Base-by-base conservation (phyloP, 1,284 basidiomycete genomes). In the Pholiota adiposa region DNA sequence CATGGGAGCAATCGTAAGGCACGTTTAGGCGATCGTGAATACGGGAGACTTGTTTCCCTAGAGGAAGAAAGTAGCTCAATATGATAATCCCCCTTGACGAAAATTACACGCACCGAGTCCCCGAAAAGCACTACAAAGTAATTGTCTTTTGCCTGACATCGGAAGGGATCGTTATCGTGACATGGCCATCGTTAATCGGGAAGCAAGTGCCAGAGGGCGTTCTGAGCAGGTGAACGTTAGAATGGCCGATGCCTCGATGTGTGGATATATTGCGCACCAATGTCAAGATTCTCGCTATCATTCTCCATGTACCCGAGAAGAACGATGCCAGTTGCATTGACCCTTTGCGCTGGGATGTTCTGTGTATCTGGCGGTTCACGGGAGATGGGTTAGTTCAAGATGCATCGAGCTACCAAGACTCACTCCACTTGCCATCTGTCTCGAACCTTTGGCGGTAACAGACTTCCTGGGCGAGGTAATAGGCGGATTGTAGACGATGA, bases 401-500 rank as follows among this genome's bases (percentile, higher is more conserved):
- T 54, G 14, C 9, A 16, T 18, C n/a, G n/a, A n/a, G n/a, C n/a
- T n/a, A 29, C 8, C 23, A 41, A 23, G 16, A 65, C 70, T 25
- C 54, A 74, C 74, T 62, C 84, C 84, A 86, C 50, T 69, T 69
- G 61, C 77, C 16, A 63, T 70, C 63, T 81, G 77, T 1, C 7
- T 57, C 4, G 69, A 68, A 18, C 79, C 44, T 68, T 61, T 3
- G 53, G 3, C 84, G 8, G 65, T 27, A 4, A 44, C 56, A 5
- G 58, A 56, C 2, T 46, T 36, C 9, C 40, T 58, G 4, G 83
- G 83, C 5, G 61, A 65, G 4, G 72, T 81, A 67, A 88, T 79
- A 3, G 60, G 51, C 0, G 86, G 85, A 54, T 74, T 75, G 71
- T 76, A 73, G 54, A 85, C 83, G 49, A 80, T 67, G 54, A 66